Base-by-base conservation (phyloP, 495 filamentous ascomycete species). In the Glonium stellatum region DNA sequence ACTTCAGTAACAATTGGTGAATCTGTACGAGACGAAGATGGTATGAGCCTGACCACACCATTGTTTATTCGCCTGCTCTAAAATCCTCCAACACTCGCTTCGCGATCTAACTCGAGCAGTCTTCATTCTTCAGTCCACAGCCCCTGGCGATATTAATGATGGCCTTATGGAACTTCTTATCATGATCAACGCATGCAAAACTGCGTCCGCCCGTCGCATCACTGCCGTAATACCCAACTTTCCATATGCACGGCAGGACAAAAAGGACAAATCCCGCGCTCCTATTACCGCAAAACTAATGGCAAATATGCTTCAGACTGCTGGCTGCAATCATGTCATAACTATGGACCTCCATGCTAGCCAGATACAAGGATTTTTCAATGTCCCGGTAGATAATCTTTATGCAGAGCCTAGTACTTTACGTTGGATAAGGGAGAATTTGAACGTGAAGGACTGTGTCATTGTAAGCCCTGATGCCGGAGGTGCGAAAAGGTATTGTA, bases 141-240 rank as follows among this genome's bases (percentile, higher is more conserved):
- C 87, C 12, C 95, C 93, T 2, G 92, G 92, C 71, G 91, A 97
- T 71, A 92, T 98, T 78, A 98, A 98, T 75, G 95, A 98, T 71
- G 93, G 90, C 49, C 80, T 98, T 54, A 98, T 98, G 93, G 93
- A 98, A 76, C 84, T 98, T 49, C 81, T 98, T 36, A 97, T 97
- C 74, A 96, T 97, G 84, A 96, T 97, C 78, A 95, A 96, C 71
- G 93, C 93, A 54, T 98, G 93, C 81, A 92, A 95, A 67, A 97
- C 93, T 22, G 95, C 93, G 37, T 91, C 86, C n/a, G 91, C 92
- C 5, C 83, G 91, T 60, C 85, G 90, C 61, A 96, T 98, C 75
- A 97, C 90, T 21, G 88, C 88, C 62, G 84, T 91, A 57, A 89
- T 96, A 53, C 93, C 93, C 60, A 97, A 98, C 76, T 98, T 96